These are phyloP conservation scores for Chaetomidium leptoderma DNA, from an alignment of 495 filamentous ascomycete species.

Conservation along the genomic window DNA sequence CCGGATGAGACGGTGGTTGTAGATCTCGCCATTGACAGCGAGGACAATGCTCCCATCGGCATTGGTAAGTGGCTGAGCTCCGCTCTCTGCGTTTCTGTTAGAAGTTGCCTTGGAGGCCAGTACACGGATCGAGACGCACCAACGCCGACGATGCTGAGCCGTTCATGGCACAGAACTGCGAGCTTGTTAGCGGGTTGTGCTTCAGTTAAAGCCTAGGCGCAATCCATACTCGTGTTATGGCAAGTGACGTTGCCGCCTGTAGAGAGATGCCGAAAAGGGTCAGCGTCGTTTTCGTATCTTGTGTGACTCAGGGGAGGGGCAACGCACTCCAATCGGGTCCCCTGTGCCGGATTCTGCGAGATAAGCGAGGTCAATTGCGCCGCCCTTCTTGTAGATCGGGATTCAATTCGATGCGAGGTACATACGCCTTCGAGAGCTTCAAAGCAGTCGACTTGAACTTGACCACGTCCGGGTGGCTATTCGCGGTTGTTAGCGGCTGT, in stretches of 20 bases:
- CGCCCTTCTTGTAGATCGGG: constrained; percentile 16
- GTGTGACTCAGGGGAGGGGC: constrained; percentile 22
- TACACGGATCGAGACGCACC: constrained; percentile 54
- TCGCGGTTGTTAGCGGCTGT: constrained; percentile 24
- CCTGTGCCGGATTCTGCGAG: constrained; percentile 78
- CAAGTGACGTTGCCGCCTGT: constrained; percentile 82
- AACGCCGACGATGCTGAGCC: constrained; percentile 95
- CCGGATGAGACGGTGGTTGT: constrained; percentile 93
- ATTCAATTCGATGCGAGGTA: constrained; percentile 20
- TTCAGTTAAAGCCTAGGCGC: neutral
- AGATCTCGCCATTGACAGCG: constrained; percentile 99
- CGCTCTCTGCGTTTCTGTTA: constrained; percentile 63
- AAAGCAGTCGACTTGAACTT: constrained; percentile 96
- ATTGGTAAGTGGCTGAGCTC: constrained; percentile 92
- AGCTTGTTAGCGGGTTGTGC: constrained; percentile 22
- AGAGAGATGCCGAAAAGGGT: constrained; percentile 12
- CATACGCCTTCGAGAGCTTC: constrained; percentile 92
- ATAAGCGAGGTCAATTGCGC: constrained; percentile 41
- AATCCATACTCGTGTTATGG: constrained; percentile 75
- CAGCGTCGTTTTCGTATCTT: constrained; percentile 18
- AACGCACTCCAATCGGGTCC: constrained; percentile 97
- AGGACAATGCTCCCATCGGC: constrained; percentile 81
- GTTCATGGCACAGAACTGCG: constrained; percentile 91
- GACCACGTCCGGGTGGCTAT: constrained; percentile 88
- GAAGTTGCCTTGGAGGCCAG: constrained; percentile 17